Percentiles rank a stretch among this genome's conserved stretches.
phyloP scores from a whole-genome alignment of 805 yeast species.

The Hagleromyces aurorensis region DNA sequence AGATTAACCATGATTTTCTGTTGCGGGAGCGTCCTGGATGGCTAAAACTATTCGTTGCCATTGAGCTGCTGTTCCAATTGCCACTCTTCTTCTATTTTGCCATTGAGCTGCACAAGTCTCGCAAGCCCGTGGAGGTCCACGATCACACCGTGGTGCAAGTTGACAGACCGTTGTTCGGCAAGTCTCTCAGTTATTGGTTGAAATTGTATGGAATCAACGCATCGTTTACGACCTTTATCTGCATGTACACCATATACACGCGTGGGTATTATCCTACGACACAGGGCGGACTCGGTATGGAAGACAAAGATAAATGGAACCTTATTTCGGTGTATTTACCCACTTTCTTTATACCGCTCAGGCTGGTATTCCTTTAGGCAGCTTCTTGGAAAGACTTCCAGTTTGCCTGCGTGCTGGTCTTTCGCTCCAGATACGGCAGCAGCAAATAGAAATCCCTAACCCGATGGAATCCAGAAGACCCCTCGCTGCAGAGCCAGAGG shows the following conservation, averaged over 20 bases:
- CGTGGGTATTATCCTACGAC: constrained; percentile 22
- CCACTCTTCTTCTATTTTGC: constrained; percentile 58
- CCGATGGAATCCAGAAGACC: too few relatives aligned
- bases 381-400: too few relatives aligned
- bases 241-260: constrained; percentile 44
- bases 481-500: too few relatives aligned
- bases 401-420: too few relatives aligned
- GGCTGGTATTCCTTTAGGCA: constrained; percentile 7
- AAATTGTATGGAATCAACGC: constrained; percentile 79
- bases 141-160: constrained; percentile 2
- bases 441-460: too few relatives aligned
- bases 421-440: too few relatives aligned
- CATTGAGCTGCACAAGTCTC: constrained; percentile 5
- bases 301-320: constrained; percentile 12
- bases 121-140: too few relatives aligned
- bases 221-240: constrained; percentile 65
- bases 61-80: constrained; percentile 69
- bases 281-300: constrained; percentile 10
- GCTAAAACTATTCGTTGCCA: constrained; percentile 61
- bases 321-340: constrained; percentile 26
- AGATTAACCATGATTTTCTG: constrained; percentile 63
- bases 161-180: constrained; percentile 5
- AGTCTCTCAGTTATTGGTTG: constrained; percentile 28
- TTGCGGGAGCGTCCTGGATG: constrained; percentile 54
- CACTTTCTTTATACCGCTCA: constrained; percentile 25